Conservation (phyloP, 306 rosid genomes). For the Pachyrhizus erosus region DNA sequence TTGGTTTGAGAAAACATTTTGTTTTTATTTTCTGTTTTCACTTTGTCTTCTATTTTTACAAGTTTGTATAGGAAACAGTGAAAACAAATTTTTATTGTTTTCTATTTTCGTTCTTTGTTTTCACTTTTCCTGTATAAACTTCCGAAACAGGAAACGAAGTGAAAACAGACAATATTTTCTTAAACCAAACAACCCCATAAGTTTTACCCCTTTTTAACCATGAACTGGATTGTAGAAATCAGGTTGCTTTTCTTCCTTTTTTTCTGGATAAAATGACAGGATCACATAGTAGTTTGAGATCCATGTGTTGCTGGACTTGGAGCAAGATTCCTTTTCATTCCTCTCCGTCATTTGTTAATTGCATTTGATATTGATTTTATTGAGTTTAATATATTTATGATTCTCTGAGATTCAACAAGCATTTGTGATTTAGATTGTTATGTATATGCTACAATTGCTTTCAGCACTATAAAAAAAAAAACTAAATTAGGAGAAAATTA, state of each 20-base stretch:
- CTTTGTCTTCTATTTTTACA: neutral
- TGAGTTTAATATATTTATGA: too few relatives aligned
- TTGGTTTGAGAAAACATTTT: neutral
- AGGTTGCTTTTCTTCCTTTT: conserved; percentile 5
- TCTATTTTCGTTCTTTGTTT: neutral
- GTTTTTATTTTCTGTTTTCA: neutral
- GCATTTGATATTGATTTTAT: too few relatives aligned
- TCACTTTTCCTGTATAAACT: neutral
- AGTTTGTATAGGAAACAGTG: neutral
- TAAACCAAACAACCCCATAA: neutral
- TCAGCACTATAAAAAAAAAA: conserved; percentile 2
- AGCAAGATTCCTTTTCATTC: too few relatives aligned
- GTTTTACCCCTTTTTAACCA: neutral
- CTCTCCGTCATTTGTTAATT: too few relatives aligned
- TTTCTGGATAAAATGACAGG: conserved; percentile 12
- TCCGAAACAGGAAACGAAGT: neutral
- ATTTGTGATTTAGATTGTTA: too few relatives aligned
- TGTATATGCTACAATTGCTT: conserved; percentile 21
- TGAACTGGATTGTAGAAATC: conserved; percentile 13
- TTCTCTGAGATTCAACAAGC: too few relatives aligned
- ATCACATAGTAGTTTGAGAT: too few relatives aligned
- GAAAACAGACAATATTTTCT: neutral
- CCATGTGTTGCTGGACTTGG: too few relatives aligned
- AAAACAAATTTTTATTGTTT: neutral
- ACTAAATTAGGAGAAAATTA: conserved; percentile 9